Evolutionary conservation across 345 rosid species (phyloP).

Genomic region (Citrus inodora): DNA sequence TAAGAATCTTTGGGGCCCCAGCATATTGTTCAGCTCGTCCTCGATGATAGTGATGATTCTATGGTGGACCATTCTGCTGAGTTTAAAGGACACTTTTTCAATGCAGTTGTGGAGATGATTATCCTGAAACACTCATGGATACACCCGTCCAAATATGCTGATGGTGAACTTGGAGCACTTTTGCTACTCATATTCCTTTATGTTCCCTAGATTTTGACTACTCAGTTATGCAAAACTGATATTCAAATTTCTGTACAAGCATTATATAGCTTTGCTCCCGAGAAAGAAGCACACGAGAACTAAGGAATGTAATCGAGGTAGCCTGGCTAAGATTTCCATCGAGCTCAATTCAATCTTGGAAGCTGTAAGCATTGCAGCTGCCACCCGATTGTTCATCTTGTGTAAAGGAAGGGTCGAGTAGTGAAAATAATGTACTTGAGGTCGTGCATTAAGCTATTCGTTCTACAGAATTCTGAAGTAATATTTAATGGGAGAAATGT

Average conservation of each 20-base stretch:
- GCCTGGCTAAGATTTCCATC: background rate
- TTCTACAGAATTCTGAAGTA: background rate
- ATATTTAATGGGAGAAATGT: background rate
- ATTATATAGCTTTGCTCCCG: background rate
- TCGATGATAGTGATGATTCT: background rate
- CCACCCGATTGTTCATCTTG: background rate
- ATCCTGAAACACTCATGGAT: too few relatives aligned
- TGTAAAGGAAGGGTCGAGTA: background rate
- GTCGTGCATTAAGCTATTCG: background rate
- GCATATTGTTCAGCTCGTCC: conserved; percentile 5
- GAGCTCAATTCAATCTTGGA: conserved; percentile 4
- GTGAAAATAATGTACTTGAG: background rate
- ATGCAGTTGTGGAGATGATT: too few relatives aligned
- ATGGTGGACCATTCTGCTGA: too few relatives aligned
- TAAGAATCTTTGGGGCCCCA: background rate
- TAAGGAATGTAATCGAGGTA: background rate
- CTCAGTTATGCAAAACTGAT: background rate
- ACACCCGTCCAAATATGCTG: too few relatives aligned
- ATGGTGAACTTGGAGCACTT: background rate
- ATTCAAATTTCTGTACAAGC: background rate
- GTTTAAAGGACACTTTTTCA: too few relatives aligned
- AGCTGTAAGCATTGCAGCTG: background rate
- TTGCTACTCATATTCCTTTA: background rate
- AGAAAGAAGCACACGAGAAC: background rate
- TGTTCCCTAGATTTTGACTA: conserved; percentile 1